Evolutionary conservation across 1,284 basidiomycete genomes (phyloP), one percentile per base, ranked within the genome.

Genomic region (Cryptococcus sp.): DNA sequence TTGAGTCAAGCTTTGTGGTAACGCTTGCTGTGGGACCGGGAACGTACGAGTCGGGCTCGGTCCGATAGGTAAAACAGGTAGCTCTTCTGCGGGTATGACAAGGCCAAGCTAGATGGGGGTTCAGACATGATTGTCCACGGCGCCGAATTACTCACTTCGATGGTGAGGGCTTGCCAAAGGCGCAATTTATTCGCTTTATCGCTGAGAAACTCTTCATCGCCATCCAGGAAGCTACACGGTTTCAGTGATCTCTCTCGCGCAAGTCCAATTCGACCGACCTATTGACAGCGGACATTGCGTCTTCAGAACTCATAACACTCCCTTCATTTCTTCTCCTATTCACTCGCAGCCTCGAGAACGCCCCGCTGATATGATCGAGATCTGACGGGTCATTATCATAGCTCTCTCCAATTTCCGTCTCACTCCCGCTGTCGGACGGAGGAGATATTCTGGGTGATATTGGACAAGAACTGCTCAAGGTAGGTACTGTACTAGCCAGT

Each of bases 141-240:
- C n/a, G n/a, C 38, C 38, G 38, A 10, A 41, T n/a, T 8, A 51
- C 71, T 58, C 46, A 73, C 71, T 59, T 76, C 73, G 46, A 73
- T 60, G 47, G 71, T 74, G 31, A 76, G 58, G 1, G 74, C 62
- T 53, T 74, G 74, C 72, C 72, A 76, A 7, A 76, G 56, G 11
- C 65, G 61, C 7, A 76, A 61, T 55, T 72, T 73, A 57, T 73
- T 73, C 6, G 57, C 62, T 48, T 63, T 59, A 37, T 61, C 59
- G 11, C 56, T 53, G 55, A 63, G 68, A 49, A 67, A 71, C 7
- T 47, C 52, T 13, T 41, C 35, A 1, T 65, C 55, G 32, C 66
- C 58, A 30, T 49, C 49, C 4, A 70, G 47, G 56, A 70, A 70
- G 31, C 70, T 71, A 35, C 46, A 15, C 48, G 13, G 33, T n/a